Evolutionary conservation across 2,329 filamentous ascomycete species (phyloP).

Genomic region (Neonectria sp.): DNA sequence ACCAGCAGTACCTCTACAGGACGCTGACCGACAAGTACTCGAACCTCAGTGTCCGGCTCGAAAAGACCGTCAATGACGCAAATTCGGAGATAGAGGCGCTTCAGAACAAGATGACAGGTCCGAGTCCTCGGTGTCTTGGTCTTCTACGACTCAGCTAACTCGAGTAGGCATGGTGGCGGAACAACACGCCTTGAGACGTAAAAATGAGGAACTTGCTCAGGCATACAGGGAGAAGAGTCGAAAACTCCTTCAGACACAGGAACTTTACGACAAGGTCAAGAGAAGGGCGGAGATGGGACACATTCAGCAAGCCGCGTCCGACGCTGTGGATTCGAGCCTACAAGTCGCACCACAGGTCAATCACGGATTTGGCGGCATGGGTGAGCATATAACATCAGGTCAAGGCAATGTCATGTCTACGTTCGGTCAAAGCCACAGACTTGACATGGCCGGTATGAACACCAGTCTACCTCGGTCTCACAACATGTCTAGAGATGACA

Average conservation of each 20-base stretch:
- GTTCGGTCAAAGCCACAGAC: conserved; percentile 33
- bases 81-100: conserved; percentile 79
- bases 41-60: conserved; percentile 75
- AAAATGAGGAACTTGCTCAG: conserved; percentile 79
- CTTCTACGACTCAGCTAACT: conserved; percentile 24
- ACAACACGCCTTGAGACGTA: conserved; percentile 75
- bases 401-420: conserved; percentile 16
- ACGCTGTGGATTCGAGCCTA: conserved; percentile 54
- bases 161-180: conserved; percentile 69
- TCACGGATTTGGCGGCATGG: conserved; percentile 25
- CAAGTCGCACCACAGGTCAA: conserved; percentile 34
- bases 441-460: conserved; percentile 40
- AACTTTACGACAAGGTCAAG: conserved; percentile 74
- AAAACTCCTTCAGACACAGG: conserved; percentile 78
- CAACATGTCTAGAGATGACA: conserved; percentile 29
- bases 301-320: conserved; percentile 68
- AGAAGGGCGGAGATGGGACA: conserved; percentile 68
- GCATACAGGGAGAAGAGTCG: conserved; percentile 79
- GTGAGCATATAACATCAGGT: background rate
- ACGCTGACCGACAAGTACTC: conserved; percentile 81
- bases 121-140: conserved; percentile 37
- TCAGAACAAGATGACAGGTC: conserved; percentile 76
- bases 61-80: conserved; percentile 81
- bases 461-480: conserved; percentile 31
- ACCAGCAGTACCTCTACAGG: conserved; percentile 82